Evolutionary conservation across 257 asterid genomes (phyloP).

Genomic region (Capsicum chinense): DNA sequence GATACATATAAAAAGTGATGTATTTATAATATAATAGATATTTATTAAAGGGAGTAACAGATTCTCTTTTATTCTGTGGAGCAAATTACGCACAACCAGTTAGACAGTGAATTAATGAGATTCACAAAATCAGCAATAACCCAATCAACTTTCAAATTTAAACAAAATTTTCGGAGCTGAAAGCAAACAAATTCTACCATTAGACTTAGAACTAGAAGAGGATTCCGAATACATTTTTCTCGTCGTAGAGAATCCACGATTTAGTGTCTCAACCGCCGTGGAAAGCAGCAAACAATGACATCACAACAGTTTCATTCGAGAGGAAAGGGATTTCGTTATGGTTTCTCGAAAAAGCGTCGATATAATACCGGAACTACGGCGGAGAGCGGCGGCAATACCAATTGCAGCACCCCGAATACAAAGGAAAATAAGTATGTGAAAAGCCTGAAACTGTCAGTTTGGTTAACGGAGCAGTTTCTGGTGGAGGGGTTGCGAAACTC

Average conservation of each 20-base stretch:
- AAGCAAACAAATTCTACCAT: slow-evolving; percentile 77
- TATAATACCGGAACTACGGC: slow-evolving; percentile 65
- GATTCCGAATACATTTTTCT: slow-evolving; percentile 84
- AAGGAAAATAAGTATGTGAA: slow-evolving; percentile 88
- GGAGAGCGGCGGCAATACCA: slow-evolving; percentile 48
- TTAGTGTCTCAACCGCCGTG: slow-evolving; percentile 64
- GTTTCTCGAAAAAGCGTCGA: slow-evolving; percentile 91
- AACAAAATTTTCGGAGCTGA: slow-evolving; percentile 54
- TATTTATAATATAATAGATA: no score
- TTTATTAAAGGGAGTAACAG: no score
- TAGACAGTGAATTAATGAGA: no score
- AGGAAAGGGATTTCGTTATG: slow-evolving; percentile 77
- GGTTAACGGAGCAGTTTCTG: slow-evolving; percentile 93
- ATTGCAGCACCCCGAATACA: slow-evolving; percentile 79
- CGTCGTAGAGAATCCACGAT: slow-evolving; percentile 91
- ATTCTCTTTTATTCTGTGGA: no score
- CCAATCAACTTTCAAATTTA: no score
- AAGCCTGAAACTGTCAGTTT: slow-evolving; percentile 70
- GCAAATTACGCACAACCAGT: no score
- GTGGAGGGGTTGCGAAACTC: slow-evolving; percentile 62
- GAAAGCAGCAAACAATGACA: slow-evolving; percentile 52
- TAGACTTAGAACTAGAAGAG: slow-evolving; percentile 71
- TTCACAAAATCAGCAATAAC: no score
- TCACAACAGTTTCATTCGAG: slow-evolving; percentile 86
- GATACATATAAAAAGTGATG: no score